A percentile compares a stretch with the other conserved stretches of the same genome.
phyloP scores from a whole-genome alignment of 495 filamentous ascomycete genomes.

The Amphirosellinia nigrospora region DNA sequence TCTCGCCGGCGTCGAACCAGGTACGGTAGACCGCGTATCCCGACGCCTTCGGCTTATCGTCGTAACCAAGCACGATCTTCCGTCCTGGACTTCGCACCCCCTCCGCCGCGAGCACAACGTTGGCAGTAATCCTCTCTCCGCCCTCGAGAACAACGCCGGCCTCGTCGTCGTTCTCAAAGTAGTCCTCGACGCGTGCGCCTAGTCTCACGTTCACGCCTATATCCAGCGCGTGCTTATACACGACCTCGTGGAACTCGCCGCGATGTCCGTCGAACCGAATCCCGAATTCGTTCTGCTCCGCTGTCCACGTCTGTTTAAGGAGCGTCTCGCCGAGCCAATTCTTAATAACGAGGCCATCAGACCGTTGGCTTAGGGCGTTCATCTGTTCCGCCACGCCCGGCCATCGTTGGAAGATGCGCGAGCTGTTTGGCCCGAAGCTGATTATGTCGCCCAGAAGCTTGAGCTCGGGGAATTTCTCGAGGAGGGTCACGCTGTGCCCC shows the following conservation, averaged over 20 bases:
- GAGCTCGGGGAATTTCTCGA: slow-evolving; percentile 58
- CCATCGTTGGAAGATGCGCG: slow-evolving; percentile 55
- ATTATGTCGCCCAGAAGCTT: slow-evolving; percentile 59
- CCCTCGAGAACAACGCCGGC: slow-evolving; percentile 60
- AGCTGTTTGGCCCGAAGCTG: slow-evolving; percentile 57
- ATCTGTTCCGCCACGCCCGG: slow-evolving; percentile 54
- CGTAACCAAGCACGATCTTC: slow-evolving; percentile 66
- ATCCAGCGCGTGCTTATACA: slow-evolving; percentile 61
- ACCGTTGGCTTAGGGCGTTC: slow-evolving; percentile 57
- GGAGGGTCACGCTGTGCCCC: slow-evolving; percentile 61
- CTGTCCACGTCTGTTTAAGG: slow-evolving; percentile 47
- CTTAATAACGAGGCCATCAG: slow-evolving; percentile 43
- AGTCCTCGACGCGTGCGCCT: slow-evolving; percentile 62
- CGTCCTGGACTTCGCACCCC: slow-evolving; percentile 65
- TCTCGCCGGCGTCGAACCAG: slow-evolving; percentile 66
- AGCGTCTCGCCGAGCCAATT: slow-evolving; percentile 43
- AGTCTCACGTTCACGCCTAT: slow-evolving; percentile 63
- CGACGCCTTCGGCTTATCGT: slow-evolving; percentile 63
- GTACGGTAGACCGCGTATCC: slow-evolving; percentile 66
- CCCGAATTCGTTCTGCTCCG: slow-evolving; percentile 50
- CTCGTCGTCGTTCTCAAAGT: slow-evolving; percentile 61
- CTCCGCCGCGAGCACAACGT: slow-evolving; percentile 68
- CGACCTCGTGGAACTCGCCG: slow-evolving; percentile 66
- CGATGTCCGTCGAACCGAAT: slow-evolving; percentile 65
- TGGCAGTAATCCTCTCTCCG: slow-evolving; percentile 56